Conservation (phyloP, 768 basidiomycete species). For the Sarcomyxa edulis region DNA sequence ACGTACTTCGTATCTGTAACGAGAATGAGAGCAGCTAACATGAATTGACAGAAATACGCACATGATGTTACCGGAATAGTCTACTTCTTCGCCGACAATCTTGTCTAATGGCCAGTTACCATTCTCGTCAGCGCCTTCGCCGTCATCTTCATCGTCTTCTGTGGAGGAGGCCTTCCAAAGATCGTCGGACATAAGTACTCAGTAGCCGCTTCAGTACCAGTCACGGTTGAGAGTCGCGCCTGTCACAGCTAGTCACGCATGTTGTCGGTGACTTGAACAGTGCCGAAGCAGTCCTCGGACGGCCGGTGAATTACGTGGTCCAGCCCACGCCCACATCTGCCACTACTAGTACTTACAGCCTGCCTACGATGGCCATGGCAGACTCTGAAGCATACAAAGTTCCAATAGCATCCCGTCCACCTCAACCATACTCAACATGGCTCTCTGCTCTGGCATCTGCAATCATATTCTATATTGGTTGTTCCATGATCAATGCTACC, state of each 20-base stretch:
- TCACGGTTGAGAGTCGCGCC: too few relatives aligned
- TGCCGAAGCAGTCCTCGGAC: too few relatives aligned
- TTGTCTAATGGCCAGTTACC: conserved; percentile 23
- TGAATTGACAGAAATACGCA: conserved; percentile 11
- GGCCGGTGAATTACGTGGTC: too few relatives aligned
- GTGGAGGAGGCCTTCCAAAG: conserved; percentile 6
- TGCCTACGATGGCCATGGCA: too few relatives aligned
- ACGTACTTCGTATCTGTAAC: conserved; percentile 26
- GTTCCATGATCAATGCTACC: conserved; percentile 62
- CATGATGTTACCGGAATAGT: conserved; percentile 23
- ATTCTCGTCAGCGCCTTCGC: conserved; percentile 20
- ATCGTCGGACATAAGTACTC: too few relatives aligned
- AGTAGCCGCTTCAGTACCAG: too few relatives aligned
- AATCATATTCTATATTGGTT: conserved; percentile 56
- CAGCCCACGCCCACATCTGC: too few relatives aligned
- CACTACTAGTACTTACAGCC: too few relatives aligned
- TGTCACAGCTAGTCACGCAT: too few relatives aligned
- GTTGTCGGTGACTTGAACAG: too few relatives aligned
- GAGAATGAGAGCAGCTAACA: conserved; percentile 2
- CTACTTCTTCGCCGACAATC: conserved; percentile 37
- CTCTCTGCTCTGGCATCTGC: conserved; percentile 47
- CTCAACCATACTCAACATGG: conserved; percentile 46
- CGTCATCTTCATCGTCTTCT: conserved; percentile 10
- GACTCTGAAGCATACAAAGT: too few relatives aligned
- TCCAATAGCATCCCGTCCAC: conserved; percentile 49